Evolutionary conservation across 192 early-diverging fungal genomes (phyloP), one percentile per base, ranked within the genome.

Genomic region (Anaeromyces robustus): DNA sequence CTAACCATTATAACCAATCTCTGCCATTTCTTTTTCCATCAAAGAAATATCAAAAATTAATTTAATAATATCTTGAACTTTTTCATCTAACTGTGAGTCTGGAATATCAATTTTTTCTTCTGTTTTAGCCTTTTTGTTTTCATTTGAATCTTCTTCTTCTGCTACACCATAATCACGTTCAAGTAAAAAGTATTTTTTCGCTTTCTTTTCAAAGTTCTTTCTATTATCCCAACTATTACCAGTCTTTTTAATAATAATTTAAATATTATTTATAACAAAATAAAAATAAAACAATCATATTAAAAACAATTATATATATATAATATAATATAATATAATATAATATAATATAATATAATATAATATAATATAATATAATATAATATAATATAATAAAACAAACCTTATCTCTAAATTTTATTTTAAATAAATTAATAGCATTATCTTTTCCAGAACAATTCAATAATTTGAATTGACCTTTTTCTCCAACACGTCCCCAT

Each of bases 401-500:
- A 29, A 86, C 85, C 85, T 94, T 95, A 41, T 86, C 83, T 28
- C 78, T 86, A 80, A 93, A 95, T 68, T 93, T 93, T 13, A 80
- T 84, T 59, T 89, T 79, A 84, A 95, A 95, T 37, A 77, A 18
- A 16, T 59, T 78, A 19, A 79, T 80, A 6, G 83, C 19, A 77
- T 32, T 14, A 80, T 30, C 77, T 26, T 30, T 82, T 82, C 9
- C n/a, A 82, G 22, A 11, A 81, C 31, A 81, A 39, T 12, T 31
- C 12, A 34, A n/a, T 82, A 41, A 31, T 0, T 82, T 87, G 22
- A 43, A 85, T 84, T 92, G 90, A 29, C 93, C 94, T 32, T 80
- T 68, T 28, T 85, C 86, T 26, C 94, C 94, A 41, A 94, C 90
- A 29, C 88, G 83, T 22, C 94, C 94, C 94, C 94, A 95, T 77